These are phyloP conservation scores for Aaosphaeria pasadenensis DNA, from an alignment of 2,329 filamentous ascomycete species.

Conservation along the genomic window DNA sequence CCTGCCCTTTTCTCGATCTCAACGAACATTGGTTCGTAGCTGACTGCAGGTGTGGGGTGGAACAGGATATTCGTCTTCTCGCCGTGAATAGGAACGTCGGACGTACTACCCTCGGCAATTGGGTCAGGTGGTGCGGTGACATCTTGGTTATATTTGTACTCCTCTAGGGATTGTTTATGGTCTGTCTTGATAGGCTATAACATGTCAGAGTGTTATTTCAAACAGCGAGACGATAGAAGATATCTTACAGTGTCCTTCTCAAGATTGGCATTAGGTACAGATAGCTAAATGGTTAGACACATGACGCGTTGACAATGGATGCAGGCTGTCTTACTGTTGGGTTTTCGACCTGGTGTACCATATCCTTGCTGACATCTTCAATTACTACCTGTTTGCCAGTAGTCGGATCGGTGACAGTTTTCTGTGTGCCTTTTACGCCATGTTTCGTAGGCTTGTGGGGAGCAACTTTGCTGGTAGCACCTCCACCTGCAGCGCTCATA, in stretches of 20 bases:
- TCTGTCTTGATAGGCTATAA: conserved; percentile 64
- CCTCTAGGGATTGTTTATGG: conserved; percentile 66
- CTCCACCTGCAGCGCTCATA: conserved; percentile 47
- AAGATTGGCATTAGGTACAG: conserved; percentile 86
- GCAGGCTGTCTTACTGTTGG: conserved; percentile 54
- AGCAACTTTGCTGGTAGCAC: conserved; percentile 38
- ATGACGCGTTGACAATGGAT: too few species aligned
- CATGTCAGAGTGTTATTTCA: conserved; percentile 8
- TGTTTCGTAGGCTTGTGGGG: conserved; percentile 49
- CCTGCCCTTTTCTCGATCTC: conserved; percentile 72
- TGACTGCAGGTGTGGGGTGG: conserved; percentile 86
- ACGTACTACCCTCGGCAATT: conserved; percentile 74
- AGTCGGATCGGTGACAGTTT: conserved; percentile 77
- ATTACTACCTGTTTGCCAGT: conserved; percentile 85
- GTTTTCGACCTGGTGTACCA: conserved; percentile 68
- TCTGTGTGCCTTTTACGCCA: conserved; percentile 47
- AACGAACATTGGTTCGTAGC: conserved; percentile 84
- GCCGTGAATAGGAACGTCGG: conserved; percentile 91
- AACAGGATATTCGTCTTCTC: conserved; percentile 97
- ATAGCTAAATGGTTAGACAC: conserved; percentile 52
- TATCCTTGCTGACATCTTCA: conserved; percentile 71
- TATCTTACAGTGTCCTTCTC: conserved; percentile 62
- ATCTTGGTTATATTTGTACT: conserved; percentile 84
- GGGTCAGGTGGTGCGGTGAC: conserved; percentile 88
- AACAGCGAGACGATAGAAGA: background rate